phyloP scores from a whole-genome alignment of 2,329 filamentous ascomycete species.

The Paramyrothecium roridum region DNA sequence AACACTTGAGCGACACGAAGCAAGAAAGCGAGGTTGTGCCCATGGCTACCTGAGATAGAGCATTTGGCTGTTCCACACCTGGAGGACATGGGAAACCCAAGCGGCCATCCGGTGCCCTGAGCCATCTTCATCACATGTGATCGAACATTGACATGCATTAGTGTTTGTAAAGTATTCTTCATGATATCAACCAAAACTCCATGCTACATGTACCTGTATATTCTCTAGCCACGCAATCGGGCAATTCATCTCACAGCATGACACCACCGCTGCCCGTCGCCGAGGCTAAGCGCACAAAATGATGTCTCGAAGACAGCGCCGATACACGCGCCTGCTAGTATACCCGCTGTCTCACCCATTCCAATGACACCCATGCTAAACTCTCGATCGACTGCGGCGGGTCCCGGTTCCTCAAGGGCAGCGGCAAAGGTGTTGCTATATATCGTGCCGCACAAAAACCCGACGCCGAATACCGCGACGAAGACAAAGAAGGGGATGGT shows the following conservation, averaged over 20 bases:
- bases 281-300: slow-evolving; percentile 13
- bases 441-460: slow-evolving; percentile 22
- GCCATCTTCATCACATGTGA: too few species aligned
- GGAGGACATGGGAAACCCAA: too few species aligned
- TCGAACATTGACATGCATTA: too few species aligned
- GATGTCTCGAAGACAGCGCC: slow-evolving; percentile 17
- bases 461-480: slow-evolving; percentile 20
- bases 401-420: slow-evolving; percentile 13
- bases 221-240: background rate
- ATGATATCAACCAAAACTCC: background rate
- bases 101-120: too few species aligned
- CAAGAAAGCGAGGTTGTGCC: too few species aligned
- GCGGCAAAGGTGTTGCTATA: slow-evolving; percentile 20
- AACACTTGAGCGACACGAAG: too few species aligned
- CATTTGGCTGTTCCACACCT: too few species aligned
- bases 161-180: background rate
- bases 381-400: slow-evolving; percentile 15
- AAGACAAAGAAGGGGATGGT: slow-evolving; percentile 16
- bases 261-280: slow-evolving; percentile 20
- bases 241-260: slow-evolving; percentile 7
- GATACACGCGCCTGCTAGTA: slow-evolving; percentile 19
- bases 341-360: slow-evolving; percentile 22
- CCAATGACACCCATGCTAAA: slow-evolving; percentile 24
- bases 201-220: background rate
- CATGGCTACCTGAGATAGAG: too few species aligned